Percentiles rank a stretch among this genome's conserved stretches.
phyloP scores from a whole-genome alignment of 106 monocot genomes.

The Platanthera zijinensis region DNA sequence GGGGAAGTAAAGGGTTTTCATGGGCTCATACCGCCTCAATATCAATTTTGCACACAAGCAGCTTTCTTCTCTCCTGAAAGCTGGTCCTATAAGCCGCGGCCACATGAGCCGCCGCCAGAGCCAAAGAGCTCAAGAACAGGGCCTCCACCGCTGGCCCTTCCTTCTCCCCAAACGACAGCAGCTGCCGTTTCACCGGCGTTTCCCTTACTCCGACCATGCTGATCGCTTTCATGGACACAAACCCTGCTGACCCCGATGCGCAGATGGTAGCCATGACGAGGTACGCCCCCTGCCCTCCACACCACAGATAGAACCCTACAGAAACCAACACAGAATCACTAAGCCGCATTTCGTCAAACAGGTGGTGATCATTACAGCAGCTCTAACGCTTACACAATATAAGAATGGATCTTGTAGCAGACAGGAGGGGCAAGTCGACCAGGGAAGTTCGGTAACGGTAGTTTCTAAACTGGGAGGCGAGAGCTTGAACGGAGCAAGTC shows the following conservation, averaged over 20 bases:
- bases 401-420: slow-evolving; percentile 1
- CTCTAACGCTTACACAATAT: slow-evolving; percentile 7
- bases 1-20: not conserved
- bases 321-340: not conserved
- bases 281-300: not conserved
- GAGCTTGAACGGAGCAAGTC: not conserved
- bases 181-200: not conserved
- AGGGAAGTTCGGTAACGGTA: slow-evolving; percentile 6
- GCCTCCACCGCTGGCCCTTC: slow-evolving; percentile 7
- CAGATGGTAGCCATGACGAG: not conserved
- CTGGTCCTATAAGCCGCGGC: slow-evolving; percentile 9
- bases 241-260: not conserved
- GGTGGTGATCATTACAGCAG: not conserved
- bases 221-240: slow-evolving; percentile 5
- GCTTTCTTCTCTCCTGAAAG: slow-evolving; percentile 8
- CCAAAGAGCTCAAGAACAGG: slow-evolving; percentile 13
- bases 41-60: slow-evolving; percentile 11
- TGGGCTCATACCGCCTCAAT: slow-evolving; percentile 10
- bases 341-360: slow-evolving; percentile 4
- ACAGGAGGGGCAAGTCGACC: slow-evolving; percentile 7
- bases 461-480: slow-evolving; percentile 2
- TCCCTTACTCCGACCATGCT: not conserved
- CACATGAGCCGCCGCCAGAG: slow-evolving; percentile 7
- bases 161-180: not conserved
- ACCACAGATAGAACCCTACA: slow-evolving; percentile 8